phyloP scores from a whole-genome alignment of 169 alveolate species.

The Cryptosporidium sp. region DNA sequence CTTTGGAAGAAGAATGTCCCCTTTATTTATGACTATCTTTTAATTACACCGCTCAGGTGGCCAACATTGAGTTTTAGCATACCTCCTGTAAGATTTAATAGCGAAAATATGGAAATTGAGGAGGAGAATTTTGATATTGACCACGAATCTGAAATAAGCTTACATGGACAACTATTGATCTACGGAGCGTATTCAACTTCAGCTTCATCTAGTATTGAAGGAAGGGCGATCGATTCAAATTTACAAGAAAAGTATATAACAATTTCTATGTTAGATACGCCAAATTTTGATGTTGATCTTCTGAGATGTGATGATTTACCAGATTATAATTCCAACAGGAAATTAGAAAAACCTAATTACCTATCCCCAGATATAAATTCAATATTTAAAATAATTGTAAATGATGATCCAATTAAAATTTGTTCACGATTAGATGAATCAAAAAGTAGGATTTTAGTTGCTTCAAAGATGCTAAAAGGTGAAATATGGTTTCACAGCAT shows the following conservation, averaged over 20 bases:
- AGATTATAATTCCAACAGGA: background rate
- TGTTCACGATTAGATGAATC: conserved; percentile 26
- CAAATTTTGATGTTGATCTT: conserved; percentile 57
- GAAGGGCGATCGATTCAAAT: background rate
- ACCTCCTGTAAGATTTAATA: conserved; percentile 58
- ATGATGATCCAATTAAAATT: conserved; percentile 28
- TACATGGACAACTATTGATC: background rate
- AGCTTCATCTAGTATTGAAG: conserved; percentile 4
- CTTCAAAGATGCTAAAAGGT: conserved; percentile 50
- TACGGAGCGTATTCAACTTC: conserved; percentile 30
- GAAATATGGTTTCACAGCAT: conserved; percentile 20
- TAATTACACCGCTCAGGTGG: conserved; percentile 72
- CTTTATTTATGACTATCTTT: conserved; percentile 55
- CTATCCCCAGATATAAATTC: conserved; percentile 40
- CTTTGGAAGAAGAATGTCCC: conserved; percentile 72
- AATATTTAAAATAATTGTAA: conserved; percentile 7
- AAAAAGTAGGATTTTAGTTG: conserved; percentile 8
- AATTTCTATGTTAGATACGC: conserved; percentile 31
- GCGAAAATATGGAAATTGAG: conserved; percentile 54
- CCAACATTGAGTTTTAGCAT: conserved; percentile 60
- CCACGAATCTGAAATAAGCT: background rate
- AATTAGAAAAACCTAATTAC: conserved; percentile 19
- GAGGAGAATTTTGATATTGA: background rate
- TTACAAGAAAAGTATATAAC: conserved; percentile 4
- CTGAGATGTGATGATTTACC: conserved; percentile 2